Conservation (phyloP, 75 land plant species). For the Sequoiadendron giganteum region DNA sequence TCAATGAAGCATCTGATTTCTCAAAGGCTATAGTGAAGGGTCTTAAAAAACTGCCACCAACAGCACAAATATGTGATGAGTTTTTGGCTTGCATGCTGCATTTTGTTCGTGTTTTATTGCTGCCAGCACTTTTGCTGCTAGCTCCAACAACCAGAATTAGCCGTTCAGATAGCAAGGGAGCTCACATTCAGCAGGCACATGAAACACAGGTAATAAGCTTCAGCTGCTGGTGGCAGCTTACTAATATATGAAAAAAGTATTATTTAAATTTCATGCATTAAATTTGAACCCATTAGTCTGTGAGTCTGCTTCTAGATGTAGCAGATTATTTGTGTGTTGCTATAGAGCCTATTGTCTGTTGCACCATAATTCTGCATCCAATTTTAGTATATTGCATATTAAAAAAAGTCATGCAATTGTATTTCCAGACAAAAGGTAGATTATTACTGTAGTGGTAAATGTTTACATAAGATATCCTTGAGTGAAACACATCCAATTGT, state of each 20-base stretch:
- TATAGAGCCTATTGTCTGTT: neutral
- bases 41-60: slow-evolving; percentile 5
- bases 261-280: neutral
- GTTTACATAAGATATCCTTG: neutral
- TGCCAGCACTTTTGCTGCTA: slow-evolving; percentile 1
- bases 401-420: neutral
- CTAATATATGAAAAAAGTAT: neutral
- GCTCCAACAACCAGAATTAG: slow-evolving; percentile 5
- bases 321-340: neutral
- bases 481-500: neutral
- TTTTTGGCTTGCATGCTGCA: slow-evolving; percentile 6
- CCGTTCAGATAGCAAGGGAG: neutral
- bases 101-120: slow-evolving; percentile 1
- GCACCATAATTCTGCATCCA: neutral
- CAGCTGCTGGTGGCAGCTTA: neutral
- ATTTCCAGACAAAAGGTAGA: neutral
- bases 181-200: neutral
- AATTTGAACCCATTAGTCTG: neutral
- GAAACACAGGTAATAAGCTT: slow-evolving; percentile 8
- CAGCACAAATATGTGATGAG: slow-evolving; percentile 5
- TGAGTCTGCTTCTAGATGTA: neutral
- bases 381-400: neutral
- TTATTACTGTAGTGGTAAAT: neutral
- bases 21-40: neutral
- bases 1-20: slow-evolving; percentile 8